Percentiles rank a stretch among this genome's conserved stretches.
These are phyloP conservation scores for Linderina pennispora DNA, from an alignment of 192 early-diverging fungal species.

Conservation along the genomic window DNA sequence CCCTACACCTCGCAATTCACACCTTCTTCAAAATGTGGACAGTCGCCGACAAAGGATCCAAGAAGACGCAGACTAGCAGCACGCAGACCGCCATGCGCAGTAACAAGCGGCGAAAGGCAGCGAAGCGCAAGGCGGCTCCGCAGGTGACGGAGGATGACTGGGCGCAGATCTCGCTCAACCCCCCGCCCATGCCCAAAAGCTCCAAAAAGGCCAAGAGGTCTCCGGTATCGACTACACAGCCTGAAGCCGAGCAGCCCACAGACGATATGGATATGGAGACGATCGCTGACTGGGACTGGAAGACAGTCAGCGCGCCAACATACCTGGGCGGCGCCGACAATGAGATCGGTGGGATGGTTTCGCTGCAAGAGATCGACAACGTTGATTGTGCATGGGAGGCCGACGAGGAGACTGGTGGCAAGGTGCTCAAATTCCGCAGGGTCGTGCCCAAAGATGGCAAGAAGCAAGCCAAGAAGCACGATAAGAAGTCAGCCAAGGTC, in stretches of 20 bases:
- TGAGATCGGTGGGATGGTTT: slow-evolving; percentile 74
- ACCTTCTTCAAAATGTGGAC: neutral
- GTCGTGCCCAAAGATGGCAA: slow-evolving; percentile 7
- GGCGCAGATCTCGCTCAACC: slow-evolving; percentile 28
- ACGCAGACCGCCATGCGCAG: neutral
- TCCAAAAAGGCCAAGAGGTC: slow-evolving; percentile 4
- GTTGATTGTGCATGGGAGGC: slow-evolving; percentile 74
- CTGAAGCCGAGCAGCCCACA: neutral
- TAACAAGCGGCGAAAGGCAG: slow-evolving; percentile 20
- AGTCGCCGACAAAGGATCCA: neutral
- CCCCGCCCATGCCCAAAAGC: slow-evolving; percentile 38
- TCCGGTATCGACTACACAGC: slow-evolving; percentile 3
- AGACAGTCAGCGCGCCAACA: slow-evolving; percentile 43
- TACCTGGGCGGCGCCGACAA: slow-evolving; percentile 51
- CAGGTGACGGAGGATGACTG: slow-evolving; percentile 16
- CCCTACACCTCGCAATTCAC: too few relatives aligned
- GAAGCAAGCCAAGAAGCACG: neutral
- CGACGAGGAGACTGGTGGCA: slow-evolving; percentile 51
- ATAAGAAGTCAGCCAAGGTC: neutral
- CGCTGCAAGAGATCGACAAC: slow-evolving; percentile 81
- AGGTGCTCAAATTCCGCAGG: slow-evolving; percentile 60
- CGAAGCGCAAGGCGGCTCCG: neutral
- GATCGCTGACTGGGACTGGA: slow-evolving; percentile 56
- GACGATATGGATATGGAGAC: neutral
- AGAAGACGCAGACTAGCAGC: neutral